A percentile compares a stretch with the other conserved stretches of the same genome.
These are phyloP conservation scores for Beauveria caledonica DNA, from an alignment of 2,329 filamentous ascomycete species.

Conservation along the genomic window DNA sequence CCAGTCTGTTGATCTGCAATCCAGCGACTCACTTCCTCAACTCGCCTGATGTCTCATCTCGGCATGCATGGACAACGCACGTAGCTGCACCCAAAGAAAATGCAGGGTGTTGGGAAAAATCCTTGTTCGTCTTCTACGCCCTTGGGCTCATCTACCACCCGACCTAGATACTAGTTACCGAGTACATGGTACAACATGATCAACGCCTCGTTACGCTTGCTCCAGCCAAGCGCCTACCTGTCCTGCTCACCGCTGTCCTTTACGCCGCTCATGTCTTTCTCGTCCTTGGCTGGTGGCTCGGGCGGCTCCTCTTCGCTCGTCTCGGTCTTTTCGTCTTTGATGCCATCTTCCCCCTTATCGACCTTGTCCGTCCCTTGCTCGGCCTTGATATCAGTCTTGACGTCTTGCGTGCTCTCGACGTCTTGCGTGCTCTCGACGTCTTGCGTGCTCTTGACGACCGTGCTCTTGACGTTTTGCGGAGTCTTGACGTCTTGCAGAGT, in stretches of 20 bases:
- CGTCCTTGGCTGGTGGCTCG: not conserved
- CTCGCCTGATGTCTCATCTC: not conserved
- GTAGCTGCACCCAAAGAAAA: not conserved
- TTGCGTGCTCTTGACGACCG: too few species aligned
- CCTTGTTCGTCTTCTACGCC: not conserved
- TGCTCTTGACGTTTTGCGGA: constrained; percentile 13
- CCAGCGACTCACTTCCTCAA: too few species aligned
- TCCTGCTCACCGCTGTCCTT: not conserved
- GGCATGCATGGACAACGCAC: not conserved
- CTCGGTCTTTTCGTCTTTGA: constrained; percentile 15
- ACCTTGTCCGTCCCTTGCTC: constrained; percentile 14
- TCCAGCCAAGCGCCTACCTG: not conserved
- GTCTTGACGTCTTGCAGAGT: constrained; percentile 13
- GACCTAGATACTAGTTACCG: not conserved
- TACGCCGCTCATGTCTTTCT: not conserved
- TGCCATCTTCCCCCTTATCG: not conserved
- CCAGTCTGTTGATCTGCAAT: too few species aligned
- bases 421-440: constrained; percentile 12
- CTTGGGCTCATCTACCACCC: not conserved
- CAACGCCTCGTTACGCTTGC: not conserved
- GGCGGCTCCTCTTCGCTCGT: not conserved
- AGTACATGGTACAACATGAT: not conserved
- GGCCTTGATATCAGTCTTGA: constrained; percentile 11
- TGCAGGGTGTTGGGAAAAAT: not conserved
- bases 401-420: constrained; percentile 12